A percentile compares a stretch with the other conserved stretches of the same genome.
Evolutionary conservation across 2,329 filamentous ascomycete species (phyloP).

Genomic region (Aspergillus oerlinghausenensis): DNA sequence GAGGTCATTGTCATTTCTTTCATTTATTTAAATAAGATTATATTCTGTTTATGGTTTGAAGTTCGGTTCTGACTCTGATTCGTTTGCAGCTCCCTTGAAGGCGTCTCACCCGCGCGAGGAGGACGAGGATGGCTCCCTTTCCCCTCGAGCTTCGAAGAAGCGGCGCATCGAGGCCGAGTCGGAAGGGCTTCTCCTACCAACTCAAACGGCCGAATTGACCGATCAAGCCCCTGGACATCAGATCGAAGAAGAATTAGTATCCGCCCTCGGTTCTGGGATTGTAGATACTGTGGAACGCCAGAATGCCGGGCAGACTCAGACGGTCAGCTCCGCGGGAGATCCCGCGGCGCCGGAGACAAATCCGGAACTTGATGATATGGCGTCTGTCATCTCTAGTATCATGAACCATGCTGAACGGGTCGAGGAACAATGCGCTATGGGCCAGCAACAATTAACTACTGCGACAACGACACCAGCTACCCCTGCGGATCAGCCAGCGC

Average conservation of each 20-base stretch:
- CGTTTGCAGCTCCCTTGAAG: slow-evolving; percentile 24
- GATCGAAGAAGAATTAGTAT: slow-evolving; percentile 35
- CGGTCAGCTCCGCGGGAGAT: slow-evolving; percentile 14
- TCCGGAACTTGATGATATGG: slow-evolving; percentile 32
- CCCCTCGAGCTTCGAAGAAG: slow-evolving; percentile 37
- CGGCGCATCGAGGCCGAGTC: slow-evolving; percentile 33
- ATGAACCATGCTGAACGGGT: slow-evolving; percentile 41
- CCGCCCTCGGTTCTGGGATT: slow-evolving; percentile 28
- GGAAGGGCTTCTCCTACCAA: slow-evolving; percentile 18
- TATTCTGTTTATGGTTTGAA: not conserved
- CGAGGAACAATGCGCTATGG: slow-evolving; percentile 36
- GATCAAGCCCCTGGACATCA: slow-evolving; percentile 27
- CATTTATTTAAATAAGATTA: not conserved
- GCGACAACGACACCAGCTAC: slow-evolving; percentile 8
- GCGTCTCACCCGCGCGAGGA: slow-evolving; percentile 29
- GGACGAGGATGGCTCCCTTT: slow-evolving; percentile 29
- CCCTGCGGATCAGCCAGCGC: slow-evolving; percentile 22
- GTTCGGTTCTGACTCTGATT: slow-evolving; percentile 4
- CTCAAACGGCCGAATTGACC: slow-evolving; percentile 14
- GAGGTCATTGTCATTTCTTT: not conserved
- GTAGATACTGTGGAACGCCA: slow-evolving; percentile 23
- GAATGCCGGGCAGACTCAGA: slow-evolving; percentile 19
- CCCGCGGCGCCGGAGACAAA: slow-evolving; percentile 17
- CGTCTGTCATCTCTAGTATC: slow-evolving; percentile 39
- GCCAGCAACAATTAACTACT: slow-evolving; percentile 27